Base-by-base conservation (phyloP, 2,329 filamentous ascomycete genomes). In the Neonectria coccinea region DNA sequence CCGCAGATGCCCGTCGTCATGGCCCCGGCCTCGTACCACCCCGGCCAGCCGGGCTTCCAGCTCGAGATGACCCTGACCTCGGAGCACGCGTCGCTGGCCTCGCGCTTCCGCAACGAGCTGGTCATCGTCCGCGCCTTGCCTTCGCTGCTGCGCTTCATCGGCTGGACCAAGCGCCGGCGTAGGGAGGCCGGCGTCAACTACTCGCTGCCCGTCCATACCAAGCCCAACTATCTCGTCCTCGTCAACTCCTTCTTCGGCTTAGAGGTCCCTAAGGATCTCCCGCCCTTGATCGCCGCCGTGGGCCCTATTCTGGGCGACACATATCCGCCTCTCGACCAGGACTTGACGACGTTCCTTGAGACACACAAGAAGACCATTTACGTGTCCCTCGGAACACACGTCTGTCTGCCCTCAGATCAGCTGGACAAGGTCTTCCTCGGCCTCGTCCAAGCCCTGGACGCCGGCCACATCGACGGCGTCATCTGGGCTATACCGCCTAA, bases 171-270 rank as follows among this genome's bases (percentile, higher is more conserved):
- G 11, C 64, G 62, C 5, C 79, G 82, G 79, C 75, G 80, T 7
- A 65, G 66, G n/a, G 59, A 59, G 9, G 70, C 71, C 1, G 80
- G 78, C 3, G 77, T 82, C 6, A 57, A 68, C 7, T 75, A 79
- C 20, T 58, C 68, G 2, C 70, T 77, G 5, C 75, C 74, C 0
- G 59, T 68, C 0, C 59, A 70, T 0, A 61, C 71, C 3, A 82
- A 82, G 52, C 81, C 82, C 0, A 74, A 81, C 59, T 77, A 82
- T 50, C 76, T 84, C 4, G 66, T 80, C 2, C 71, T 83, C 5
- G 77, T 83, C 25, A 83, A 83, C 56, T 81, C 80, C 0, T 83
- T 83, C 64, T 81, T 77, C 60, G 81, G 81, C 0, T 71, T 83
- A 8, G 82, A 84, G 55, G 72, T 76, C 1, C 78, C 81, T 0